These are phyloP conservation scores for Myriangium duriaei DNA, from an alignment of 2,329 filamentous ascomycete genomes.

Conservation along the genomic window DNA sequence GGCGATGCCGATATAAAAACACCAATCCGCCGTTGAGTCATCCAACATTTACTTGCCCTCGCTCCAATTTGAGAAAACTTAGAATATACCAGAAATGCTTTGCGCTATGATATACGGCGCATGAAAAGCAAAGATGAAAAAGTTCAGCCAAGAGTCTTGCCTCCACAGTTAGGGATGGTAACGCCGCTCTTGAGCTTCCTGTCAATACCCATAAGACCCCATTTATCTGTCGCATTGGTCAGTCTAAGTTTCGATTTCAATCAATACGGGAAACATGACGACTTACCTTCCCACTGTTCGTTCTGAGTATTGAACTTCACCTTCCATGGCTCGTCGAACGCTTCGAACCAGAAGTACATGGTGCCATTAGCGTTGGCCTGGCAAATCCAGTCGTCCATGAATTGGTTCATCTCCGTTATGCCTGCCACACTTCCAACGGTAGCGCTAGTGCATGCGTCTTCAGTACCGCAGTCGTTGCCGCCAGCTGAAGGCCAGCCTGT, in stretches of 20 bases:
- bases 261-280: too few relatives aligned
- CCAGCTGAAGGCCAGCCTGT: slow-evolving; percentile 82
- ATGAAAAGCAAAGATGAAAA: too few relatives aligned
- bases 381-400: slow-evolving; percentile 80
- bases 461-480: slow-evolving; percentile 60
- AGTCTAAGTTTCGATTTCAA: too few relatives aligned
- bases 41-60: too few relatives aligned
- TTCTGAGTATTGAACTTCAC: slow-evolving; percentile 22
- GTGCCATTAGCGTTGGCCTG: slow-evolving; percentile 66
- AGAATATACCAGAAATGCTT: too few relatives aligned
- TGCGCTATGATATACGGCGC: too few relatives aligned
- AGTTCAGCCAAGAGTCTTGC: slow-evolving; percentile 44
- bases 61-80: too few relatives aligned
- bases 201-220: slow-evolving; percentile 80
- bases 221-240: slow-evolving; percentile 78
- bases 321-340: slow-evolving; percentile 97
- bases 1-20: too few relatives aligned
- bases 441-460: slow-evolving; percentile 41
- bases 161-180: slow-evolving; percentile 75
- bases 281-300: slow-evolving; percentile 10
- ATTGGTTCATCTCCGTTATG: slow-evolving; percentile 68
- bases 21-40: too few relatives aligned
- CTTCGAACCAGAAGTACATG: slow-evolving; percentile 93
- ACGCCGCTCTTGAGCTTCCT: slow-evolving; percentile 74
- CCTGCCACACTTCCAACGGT: slow-evolving; percentile 62